Evolutionary conservation across 2,329 filamentous ascomycete genomes (phyloP), one percentile per base, ranked within the genome.

Genomic region (Fusarium sp.): DNA sequence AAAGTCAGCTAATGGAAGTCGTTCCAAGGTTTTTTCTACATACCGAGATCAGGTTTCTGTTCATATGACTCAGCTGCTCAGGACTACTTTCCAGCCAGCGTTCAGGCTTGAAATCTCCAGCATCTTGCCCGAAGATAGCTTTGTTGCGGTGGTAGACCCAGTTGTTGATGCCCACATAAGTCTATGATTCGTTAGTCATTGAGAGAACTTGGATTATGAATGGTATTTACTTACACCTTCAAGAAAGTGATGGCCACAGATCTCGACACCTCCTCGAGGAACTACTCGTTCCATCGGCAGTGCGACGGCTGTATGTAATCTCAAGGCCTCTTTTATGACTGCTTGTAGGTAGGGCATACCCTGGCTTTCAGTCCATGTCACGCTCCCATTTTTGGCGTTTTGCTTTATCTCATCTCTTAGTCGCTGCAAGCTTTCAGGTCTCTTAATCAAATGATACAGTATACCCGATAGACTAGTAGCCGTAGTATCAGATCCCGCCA

Each of bases 281-380:
- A 56, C 53, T 17, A 56, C 43, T 40, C 53, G n/a, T 28, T 56
- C 53, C 43, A 56, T 48, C 5, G 53, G 53, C 17, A 56, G 33
- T 26, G 43, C 53, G 10, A 49, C 43, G 7, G 53, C 53, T 3
- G 53, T 48, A 24, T 56, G 53, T 11, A 56, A 14, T 8, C 53
- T 48, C 24, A 56, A 33, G 7, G 53, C 43, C 6, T 56, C 53
- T 3, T 56, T 56, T 8, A 56, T 56, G 6, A 49, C 43, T 5
- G 53, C 43, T 15, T 56, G 53, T 14, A 56, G 53, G 11, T 56
- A 49, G 10, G 43, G 26, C 34, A 56, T 56, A 10, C 33, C n/a
- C 34, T 56, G 53, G 18, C 53, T 48, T 15, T 40, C 34, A 10
- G 18, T 20, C 43, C 53, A 49, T 1, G 43, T 11, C 15, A 49